Evolutionary conservation across 2,329 filamentous ascomycete species (phyloP).

Genomic region (Ophiognomonia clavigignenti-juglandacearum): DNA sequence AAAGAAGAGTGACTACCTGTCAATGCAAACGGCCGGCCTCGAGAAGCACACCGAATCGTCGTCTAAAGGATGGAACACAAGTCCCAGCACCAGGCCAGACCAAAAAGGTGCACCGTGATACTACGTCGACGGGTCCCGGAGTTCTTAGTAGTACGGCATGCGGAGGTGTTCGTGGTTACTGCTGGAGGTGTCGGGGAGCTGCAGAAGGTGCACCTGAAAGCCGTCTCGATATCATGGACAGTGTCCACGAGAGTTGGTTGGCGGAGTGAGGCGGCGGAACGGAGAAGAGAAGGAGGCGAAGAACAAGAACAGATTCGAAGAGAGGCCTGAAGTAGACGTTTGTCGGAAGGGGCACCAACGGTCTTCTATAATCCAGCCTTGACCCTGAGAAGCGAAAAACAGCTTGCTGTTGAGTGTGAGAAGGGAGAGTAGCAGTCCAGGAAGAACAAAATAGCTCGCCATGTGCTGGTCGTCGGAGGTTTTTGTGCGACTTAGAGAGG

Average conservation of each 20-base stretch:
- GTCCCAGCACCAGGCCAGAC: slow-evolving; percentile 37
- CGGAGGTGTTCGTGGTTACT: slow-evolving; percentile 38
- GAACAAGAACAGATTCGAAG: background rate
- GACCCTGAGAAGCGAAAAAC: slow-evolving; percentile 4
- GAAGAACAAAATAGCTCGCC: slow-evolving; percentile 15
- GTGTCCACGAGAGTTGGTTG: no score
- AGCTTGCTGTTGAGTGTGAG: slow-evolving; percentile 21
- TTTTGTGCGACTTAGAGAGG: slow-evolving; percentile 46
- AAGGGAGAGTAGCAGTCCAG: slow-evolving; percentile 17
- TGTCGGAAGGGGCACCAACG: slow-evolving; percentile 17
- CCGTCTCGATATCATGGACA: slow-evolving; percentile 12
- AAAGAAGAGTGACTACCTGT: background rate
- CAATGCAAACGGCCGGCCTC: slow-evolving; percentile 4
- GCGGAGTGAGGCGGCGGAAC: background rate
- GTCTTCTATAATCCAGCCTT: slow-evolving; percentile 7
- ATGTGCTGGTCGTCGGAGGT: slow-evolving; percentile 30
- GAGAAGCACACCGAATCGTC: slow-evolving; percentile 5
- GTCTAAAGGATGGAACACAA: slow-evolving; percentile 18
- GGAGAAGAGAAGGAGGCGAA: background rate
- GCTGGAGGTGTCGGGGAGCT: slow-evolving; percentile 41
- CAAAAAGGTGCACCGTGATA: slow-evolving; percentile 46
- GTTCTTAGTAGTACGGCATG: slow-evolving; percentile 44
- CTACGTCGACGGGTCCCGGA: slow-evolving; percentile 40
- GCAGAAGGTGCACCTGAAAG: slow-evolving; percentile 30
- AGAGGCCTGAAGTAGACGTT: background rate